Conservation (phyloP, 2,329 filamentous ascomycete genomes). For the Colletotrichum spinosum region DNA sequence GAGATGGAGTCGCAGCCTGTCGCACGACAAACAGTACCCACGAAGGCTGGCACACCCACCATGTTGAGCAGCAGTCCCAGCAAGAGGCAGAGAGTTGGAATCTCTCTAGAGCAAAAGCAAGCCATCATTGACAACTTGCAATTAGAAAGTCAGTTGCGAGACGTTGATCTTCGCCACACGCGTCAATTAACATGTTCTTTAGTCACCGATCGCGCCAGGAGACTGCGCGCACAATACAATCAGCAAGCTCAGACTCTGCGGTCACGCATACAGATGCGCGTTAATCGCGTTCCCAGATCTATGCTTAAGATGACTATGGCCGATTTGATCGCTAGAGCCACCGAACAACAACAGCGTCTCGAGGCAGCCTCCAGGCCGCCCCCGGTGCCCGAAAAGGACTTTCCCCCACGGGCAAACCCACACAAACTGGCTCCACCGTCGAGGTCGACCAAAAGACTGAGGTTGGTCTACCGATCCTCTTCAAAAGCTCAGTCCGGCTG, state of each 20-base stretch:
- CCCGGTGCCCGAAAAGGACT: conserved; percentile 64
- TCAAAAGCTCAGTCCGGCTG: conserved; percentile 25
- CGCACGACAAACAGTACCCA: conserved; percentile 43
- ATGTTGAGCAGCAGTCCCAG: conserved; percentile 67
- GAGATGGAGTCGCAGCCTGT: conserved; percentile 39
- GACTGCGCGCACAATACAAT: conserved; percentile 88
- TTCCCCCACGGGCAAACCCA: conserved; percentile 48
- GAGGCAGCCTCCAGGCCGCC: conserved; percentile 51
- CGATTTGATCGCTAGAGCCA: conserved; percentile 73
- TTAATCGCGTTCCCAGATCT: conserved; percentile 88
- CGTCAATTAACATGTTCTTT: conserved; percentile 38
- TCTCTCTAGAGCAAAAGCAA: conserved; percentile 82
- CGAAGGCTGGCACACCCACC: conserved; percentile 49
- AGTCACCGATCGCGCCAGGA: conserved; percentile 91
- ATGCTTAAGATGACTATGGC: conserved; percentile 85
- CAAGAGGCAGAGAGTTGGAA: conserved; percentile 69
- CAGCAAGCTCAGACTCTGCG: conserved; percentile 88
- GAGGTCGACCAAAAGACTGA: conserved; percentile 60
- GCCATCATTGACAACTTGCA: conserved; percentile 90
- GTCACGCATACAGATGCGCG: conserved; percentile 88
- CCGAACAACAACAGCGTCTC: conserved; percentile 55
- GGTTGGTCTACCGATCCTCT: conserved; percentile 50
- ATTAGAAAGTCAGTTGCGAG: conserved; percentile 77
- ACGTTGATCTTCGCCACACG: conserved; percentile 16
- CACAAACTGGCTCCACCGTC: conserved; percentile 46